Conservation (phyloP, 169 alveolate species). For the Plasmodium falciparum region DNA sequence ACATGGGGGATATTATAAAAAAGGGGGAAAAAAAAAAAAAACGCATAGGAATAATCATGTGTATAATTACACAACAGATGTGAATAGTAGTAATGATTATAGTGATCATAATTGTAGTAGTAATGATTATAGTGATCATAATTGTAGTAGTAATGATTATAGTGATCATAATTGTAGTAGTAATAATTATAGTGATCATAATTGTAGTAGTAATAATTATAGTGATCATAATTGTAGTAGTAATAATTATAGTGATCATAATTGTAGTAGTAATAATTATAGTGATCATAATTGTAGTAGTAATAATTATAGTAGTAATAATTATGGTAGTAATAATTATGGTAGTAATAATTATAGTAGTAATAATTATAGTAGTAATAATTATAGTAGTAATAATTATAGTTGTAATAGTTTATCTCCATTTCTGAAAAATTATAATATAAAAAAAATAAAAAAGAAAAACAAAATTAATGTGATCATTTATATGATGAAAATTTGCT, state of each 20-base stretch:
- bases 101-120: too few relatives aligned
- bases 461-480: conserved; percentile 14
- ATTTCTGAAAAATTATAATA: background rate
- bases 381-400: background rate
- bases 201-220: too few relatives aligned
- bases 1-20: background rate
- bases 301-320: background rate
- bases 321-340: background rate
- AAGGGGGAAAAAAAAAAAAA: background rate
- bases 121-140: too few relatives aligned
- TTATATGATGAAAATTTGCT: conserved; percentile 30
- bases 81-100: too few relatives aligned
- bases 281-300: background rate
- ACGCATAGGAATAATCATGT: background rate
- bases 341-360: background rate
- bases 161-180: too few relatives aligned
- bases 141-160: too few relatives aligned
- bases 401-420: background rate
- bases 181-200: too few relatives aligned
- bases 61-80: background rate
- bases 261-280: too few relatives aligned
- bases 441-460: background rate
- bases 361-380: background rate
- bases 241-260: background rate
- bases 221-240: background rate